Conservation (phyloP, 768 basidiomycete genomes). For the Lentinula lateritia region DNA sequence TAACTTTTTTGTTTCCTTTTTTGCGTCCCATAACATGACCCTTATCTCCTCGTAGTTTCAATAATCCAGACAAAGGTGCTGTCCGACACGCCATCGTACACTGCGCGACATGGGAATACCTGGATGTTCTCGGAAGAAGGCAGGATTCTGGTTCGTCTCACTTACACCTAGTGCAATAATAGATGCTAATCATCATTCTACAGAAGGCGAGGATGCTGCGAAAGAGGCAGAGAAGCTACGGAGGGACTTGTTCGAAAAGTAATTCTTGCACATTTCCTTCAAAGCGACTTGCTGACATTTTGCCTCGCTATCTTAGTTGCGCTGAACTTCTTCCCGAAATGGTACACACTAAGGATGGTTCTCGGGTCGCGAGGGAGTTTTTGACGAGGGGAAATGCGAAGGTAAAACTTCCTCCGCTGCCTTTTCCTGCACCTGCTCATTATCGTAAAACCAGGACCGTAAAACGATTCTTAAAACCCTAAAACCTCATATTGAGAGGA, state of each 20-base stretch:
- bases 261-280: constrained; percentile 11
- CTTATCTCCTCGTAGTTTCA: constrained; percentile 49
- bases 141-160: constrained; percentile 20
- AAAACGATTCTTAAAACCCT: constrained; percentile 88
- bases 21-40: neutral
- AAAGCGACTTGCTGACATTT: neutral
- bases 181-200: neutral
- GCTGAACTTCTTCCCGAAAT: constrained; percentile 86
- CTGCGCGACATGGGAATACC: constrained; percentile 81
- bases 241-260: constrained; percentile 81
- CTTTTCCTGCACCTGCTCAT: neutral
- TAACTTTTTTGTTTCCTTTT: constrained; percentile 5
- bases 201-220: constrained; percentile 27
- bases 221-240: constrained; percentile 69
- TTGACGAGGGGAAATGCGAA: constrained; percentile 81
- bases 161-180: neutral
- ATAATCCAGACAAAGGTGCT: constrained; percentile 88
- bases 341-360: constrained; percentile 92
- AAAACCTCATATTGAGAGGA: constrained; percentile 84
- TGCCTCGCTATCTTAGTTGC: constrained; percentile 40
- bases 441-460: constrained; percentile 51
- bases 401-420: constrained; percentile 27
- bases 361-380: constrained; percentile 80
- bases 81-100: constrained; percentile 86
- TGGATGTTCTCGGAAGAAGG: constrained; percentile 52